Conservation (phyloP, 2,329 filamentous ascomycete species). For the Aspergillus sojae region DNA sequence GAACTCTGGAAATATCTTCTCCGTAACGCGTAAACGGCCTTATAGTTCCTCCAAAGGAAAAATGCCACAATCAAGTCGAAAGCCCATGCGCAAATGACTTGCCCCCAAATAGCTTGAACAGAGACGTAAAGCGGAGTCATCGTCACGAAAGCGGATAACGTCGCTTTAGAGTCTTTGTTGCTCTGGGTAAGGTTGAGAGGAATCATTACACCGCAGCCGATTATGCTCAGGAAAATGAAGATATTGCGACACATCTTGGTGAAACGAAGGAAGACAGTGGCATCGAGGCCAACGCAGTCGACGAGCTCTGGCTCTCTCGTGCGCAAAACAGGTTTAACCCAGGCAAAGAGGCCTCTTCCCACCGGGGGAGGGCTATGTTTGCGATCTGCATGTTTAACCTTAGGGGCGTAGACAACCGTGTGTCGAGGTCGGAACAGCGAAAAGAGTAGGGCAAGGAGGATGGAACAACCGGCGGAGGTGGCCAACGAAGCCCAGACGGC, state of each 20-base stretch:
- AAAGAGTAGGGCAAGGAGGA: conserved; percentile 76
- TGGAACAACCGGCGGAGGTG: conserved; percentile 75
- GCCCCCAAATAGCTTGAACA: conserved; percentile 58
- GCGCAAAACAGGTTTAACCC: conserved; percentile 76
- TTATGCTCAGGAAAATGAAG: conserved; percentile 70
- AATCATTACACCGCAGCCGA: conserved; percentile 77
- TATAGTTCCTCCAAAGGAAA: conserved; percentile 91
- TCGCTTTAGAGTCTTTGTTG: conserved; percentile 30
- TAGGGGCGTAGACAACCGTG: conserved; percentile 89
- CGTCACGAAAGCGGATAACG: conserved; percentile 36
- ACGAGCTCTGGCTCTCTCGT: conserved; percentile 78
- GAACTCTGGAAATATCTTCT: conserved; percentile 79
- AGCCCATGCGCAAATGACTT: conserved; percentile 61
- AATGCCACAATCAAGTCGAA: conserved; percentile 75
- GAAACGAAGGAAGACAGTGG: conserved; percentile 85
- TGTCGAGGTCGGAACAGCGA: conserved; percentile 90
- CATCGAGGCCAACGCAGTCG: conserved; percentile 86
- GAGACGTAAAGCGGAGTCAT: conserved; percentile 57
- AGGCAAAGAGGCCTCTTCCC: conserved; percentile 84
- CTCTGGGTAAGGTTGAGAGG: conserved; percentile 72
- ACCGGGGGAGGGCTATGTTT: conserved; percentile 86
- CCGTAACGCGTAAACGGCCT: conserved; percentile 69
- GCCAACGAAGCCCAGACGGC: conserved; percentile 78
- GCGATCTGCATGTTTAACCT: conserved; percentile 87
- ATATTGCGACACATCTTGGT: conserved; percentile 90